Base-by-base conservation (phyloP, 257 asterid species). In the Gentiana macrophylla region DNA sequence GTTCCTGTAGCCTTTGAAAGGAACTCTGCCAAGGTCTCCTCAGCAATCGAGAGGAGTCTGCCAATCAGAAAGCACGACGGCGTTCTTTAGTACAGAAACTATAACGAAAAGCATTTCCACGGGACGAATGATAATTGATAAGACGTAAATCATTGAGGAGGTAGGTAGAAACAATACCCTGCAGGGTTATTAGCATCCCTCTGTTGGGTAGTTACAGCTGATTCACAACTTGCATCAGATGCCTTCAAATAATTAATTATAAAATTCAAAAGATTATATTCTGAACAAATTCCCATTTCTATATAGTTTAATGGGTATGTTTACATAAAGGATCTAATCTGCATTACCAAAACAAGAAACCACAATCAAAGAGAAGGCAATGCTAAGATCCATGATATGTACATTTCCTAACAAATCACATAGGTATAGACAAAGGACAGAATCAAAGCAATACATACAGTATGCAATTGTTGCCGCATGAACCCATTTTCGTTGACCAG, bases 1-100 rank as follows among this genome's bases (percentile, higher is more conserved):
- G 95, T 92, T 80, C 99, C 99, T 59, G 97, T 92, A 77, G 99
- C 99, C 95, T 92, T 92, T 13, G 97, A 92, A 55, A 92, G 95
- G 94, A 92, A 92, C 95, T 85, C 97, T 49, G 97, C 84, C 89
- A 92, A 83, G 66, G 97, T 83, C 84, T 88, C 99, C 77, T 88
- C 95, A 4, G 99, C 99, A 61, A 92, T 88, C 0, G 97, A 81
- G 56, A 92, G 91, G 80, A 93, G 97, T 71, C 99, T 93, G 78
- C 68, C 58, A 44, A 57, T 34, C 24, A 24, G 24, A 24, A 24
- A 24, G 24, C 24, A 46, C 5, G 7, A 55, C 24, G 48, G 0
- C 60, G 45, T 56, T 55, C 37, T n/a, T 43, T 53, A 33, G 52
- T 49, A 4, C 12, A 7, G 7, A 49, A 49, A 3, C 10, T 33